These are phyloP conservation scores for Cryphonectria nitschkei DNA, from an alignment of 2,329 filamentous ascomycete species.

Conservation along the genomic window DNA sequence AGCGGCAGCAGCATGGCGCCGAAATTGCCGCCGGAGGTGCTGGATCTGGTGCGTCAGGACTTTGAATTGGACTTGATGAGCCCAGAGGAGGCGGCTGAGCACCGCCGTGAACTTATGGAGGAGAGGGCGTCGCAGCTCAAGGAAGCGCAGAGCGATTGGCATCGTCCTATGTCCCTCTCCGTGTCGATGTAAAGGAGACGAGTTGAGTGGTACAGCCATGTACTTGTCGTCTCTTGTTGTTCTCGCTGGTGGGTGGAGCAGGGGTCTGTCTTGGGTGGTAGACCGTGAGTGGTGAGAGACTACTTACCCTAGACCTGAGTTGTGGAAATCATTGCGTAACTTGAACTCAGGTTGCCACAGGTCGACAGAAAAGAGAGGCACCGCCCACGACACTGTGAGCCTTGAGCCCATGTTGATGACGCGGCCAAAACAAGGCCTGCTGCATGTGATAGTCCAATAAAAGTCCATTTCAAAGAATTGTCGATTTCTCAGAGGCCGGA, in stretches of 20 bases:
- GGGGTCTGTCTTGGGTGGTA: background rate
- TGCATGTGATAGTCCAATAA: background rate
- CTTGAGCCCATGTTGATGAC: background rate
- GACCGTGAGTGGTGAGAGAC: background rate
- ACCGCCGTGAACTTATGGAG: conserved; percentile 30
- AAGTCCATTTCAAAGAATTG: background rate
- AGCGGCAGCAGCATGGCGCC: background rate
- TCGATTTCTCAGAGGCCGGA: background rate
- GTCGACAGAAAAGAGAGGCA: background rate
- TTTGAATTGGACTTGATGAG: conserved; percentile 18
- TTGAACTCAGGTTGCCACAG: background rate
- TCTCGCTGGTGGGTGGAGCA: background rate
- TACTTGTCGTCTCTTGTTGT: background rate
- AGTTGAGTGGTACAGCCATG: no score
- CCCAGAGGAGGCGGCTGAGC: conserved; percentile 25
- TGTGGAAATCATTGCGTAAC: background rate
- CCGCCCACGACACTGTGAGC: background rate
- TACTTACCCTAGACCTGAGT: background rate
- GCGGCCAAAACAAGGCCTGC: background rate
- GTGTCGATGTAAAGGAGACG: no score
- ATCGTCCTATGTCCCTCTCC: no score
- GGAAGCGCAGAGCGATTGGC: background rate
- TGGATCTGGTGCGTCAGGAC: conserved; percentile 14
- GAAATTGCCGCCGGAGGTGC: conserved; percentile 24
- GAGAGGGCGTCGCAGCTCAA: conserved; percentile 10